Evolutionary conservation across 2,329 filamentous ascomycete genomes (phyloP), one percentile per base, ranked within the genome.

Genomic region (Waltergamsia citrina): DNA sequence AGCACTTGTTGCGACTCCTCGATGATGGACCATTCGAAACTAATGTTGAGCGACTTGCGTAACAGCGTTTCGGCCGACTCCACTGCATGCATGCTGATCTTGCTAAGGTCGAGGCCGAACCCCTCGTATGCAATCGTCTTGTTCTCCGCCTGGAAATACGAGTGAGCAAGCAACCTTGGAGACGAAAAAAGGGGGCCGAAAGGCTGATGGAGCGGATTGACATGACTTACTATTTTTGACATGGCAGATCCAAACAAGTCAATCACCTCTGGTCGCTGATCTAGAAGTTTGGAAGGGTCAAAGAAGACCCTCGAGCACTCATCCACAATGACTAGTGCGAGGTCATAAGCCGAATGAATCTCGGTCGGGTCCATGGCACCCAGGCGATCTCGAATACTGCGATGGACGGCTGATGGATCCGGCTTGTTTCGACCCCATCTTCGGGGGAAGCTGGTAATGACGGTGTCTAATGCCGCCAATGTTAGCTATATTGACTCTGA

Each of bases 401-500:
- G 53, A 37, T 61, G 54, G 3, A 60, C 50, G 4, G 47, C 55
- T 1, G 55, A 57, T 2, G 49, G 43, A 29, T 61, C 56, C 10
- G 50, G 53, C 11, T 60, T 56, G 29, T 56, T 55, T 10, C 49
- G 43, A 4, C 54, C 56, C 54, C 56, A 62, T 27, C 59, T 42
- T 22, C 57, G 47, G 4, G 58, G 56, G 34, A 60, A 60, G n/a
- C 47, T 51, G 0, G 57, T 53, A 14, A 60, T 50, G 26, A 61
- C 53, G 3, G 56, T 59, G 25, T 58, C 54, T 59, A 18, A 12
- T 9, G 12, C 28, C 42, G 24, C 41, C 30, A 37, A 31, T 44
- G 39, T 20, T 25, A n/a, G 19, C 8, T 17, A 6, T 4, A 18
- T 16, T 6, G 11, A 17, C 9, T 16, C 6, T 10, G 3, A n/a